A percentile compares a stretch with the other conserved stretches of the same genome.
Evolutionary conservation across 768 basidiomycete species (phyloP).

Genomic region (Leccinum boreale): DNA sequence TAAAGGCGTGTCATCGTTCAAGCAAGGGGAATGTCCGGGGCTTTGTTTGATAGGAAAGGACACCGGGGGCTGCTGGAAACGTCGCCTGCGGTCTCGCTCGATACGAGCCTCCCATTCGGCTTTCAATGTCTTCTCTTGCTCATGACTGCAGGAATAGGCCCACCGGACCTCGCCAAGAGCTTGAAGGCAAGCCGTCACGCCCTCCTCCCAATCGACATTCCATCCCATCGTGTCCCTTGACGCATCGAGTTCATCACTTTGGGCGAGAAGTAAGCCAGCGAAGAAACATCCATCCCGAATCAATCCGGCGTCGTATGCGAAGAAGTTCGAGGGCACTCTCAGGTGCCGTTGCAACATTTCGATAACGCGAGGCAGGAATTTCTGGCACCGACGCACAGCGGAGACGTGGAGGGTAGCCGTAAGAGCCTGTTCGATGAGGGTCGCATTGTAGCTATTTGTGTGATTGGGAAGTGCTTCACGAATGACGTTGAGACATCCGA

Average conservation of each 20-base stretch:
- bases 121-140: slow-evolving; percentile 61
- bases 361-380: slow-evolving; percentile 48
- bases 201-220: slow-evolving; percentile 31
- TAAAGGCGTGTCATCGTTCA: slow-evolving; percentile 20
- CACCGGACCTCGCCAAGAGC: slow-evolving; percentile 84
- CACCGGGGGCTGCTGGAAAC: slow-evolving; percentile 20
- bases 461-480: slow-evolving; percentile 60
- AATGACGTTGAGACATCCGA: slow-evolving; percentile 88
- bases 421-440: slow-evolving; percentile 46
- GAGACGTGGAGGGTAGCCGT: slow-evolving; percentile 45
- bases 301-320: slow-evolving; percentile 82
- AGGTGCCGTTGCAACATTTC: slow-evolving; percentile 52
- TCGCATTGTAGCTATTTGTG: slow-evolving; percentile 44
- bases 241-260: slow-evolving; percentile 37
- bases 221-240: slow-evolving; percentile 22
- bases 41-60: slow-evolving; percentile 25
- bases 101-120: slow-evolving; percentile 42
- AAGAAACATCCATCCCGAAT: slow-evolving; percentile 90
- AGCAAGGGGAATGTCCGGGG: slow-evolving; percentile 27
- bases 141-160: slow-evolving; percentile 73
- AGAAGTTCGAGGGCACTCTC: slow-evolving; percentile 46
- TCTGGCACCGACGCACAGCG: slow-evolving; percentile 47
- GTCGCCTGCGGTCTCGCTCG: slow-evolving; percentile 29
- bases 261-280: slow-evolving; percentile 74
- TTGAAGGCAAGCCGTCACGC: slow-evolving; percentile 52